A percentile compares a stretch with the other conserved stretches of the same genome.
Conservation (phyloP, 371 early-diverging fungal genomes). For the Mucor piriformis region DNA sequence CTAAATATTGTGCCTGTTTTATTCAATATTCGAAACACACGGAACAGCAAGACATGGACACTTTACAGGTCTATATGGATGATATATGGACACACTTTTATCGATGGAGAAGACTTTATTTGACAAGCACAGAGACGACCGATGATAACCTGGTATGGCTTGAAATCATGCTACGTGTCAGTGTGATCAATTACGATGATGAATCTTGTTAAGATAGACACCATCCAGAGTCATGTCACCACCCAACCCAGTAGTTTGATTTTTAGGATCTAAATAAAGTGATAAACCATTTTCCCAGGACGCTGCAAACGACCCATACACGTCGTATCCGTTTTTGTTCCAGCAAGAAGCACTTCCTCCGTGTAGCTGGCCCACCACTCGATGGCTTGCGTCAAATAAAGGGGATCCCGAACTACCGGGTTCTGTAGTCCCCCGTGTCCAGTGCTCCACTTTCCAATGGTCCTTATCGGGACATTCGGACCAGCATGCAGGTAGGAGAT, state of each 20-base stretch:
- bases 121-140: conserved; percentile 2
- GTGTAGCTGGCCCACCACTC: conserved; percentile 57
- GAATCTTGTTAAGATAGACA: conserved; percentile 4
- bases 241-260: not conserved
- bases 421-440: conserved; percentile 49
- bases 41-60: not conserved
- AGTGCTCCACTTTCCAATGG: conserved; percentile 34
- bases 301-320: conserved; percentile 44
- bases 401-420: conserved; percentile 59
- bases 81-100: conserved; percentile 18
- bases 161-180: not conserved
- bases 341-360: conserved; percentile 53
- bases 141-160: not conserved
- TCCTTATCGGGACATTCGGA: conserved; percentile 32
- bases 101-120: conserved; percentile 9
- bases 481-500: conserved; percentile 42
- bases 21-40: not conserved
- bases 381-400: conserved; percentile 45
- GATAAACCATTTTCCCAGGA: conserved; percentile 27
- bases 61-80: not conserved
- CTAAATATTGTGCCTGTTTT: conserved; percentile 6
- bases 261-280: conserved; percentile 4
- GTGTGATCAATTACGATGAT: not conserved
- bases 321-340: conserved; percentile 47
- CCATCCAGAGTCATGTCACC: conserved; percentile 4